phyloP scores from a whole-genome alignment of 495 filamentous ascomycete genomes.

The Entonaema liquescens region DNA sequence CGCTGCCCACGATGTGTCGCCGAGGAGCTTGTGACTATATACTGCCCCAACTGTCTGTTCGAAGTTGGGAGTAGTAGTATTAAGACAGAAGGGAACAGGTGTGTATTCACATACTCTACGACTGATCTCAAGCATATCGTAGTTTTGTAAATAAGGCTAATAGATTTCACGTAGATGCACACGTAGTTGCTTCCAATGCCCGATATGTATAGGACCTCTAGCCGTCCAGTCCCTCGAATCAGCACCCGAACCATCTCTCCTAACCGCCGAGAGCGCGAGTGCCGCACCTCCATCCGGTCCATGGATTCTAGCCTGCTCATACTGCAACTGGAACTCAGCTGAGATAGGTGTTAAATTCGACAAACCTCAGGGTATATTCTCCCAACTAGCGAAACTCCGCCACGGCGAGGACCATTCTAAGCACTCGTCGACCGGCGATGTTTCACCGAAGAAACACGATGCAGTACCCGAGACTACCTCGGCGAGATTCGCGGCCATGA shows the following conservation, averaged over 20 bases:
- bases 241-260: slow-evolving; percentile 54
- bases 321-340: slow-evolving; percentile 89
- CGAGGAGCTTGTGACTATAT: slow-evolving; percentile 93
- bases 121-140: neutral
- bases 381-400: slow-evolving; percentile 72
- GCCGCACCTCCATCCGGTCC: slow-evolving; percentile 59
- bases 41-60: slow-evolving; percentile 94
- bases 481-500: slow-evolving; percentile 65
- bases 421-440: slow-evolving; percentile 43
- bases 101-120: slow-evolving; percentile 43
- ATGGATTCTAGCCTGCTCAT: slow-evolving; percentile 83
- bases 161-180: slow-evolving; percentile 71
- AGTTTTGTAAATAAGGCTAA: neutral
- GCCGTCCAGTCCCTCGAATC: slow-evolving; percentile 72
- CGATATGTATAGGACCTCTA: slow-evolving; percentile 83
- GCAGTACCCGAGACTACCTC: slow-evolving; percentile 42
- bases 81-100: slow-evolving; percentile 93
- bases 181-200: slow-evolving; percentile 94
- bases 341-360: slow-evolving; percentile 92
- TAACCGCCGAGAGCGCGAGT: slow-evolving; percentile 49
- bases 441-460: slow-evolving; percentile 30
- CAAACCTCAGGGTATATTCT: slow-evolving; percentile 82
- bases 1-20: slow-evolving; percentile 89
- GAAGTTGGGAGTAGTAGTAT: slow-evolving; percentile 91
- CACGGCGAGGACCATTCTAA: slow-evolving; percentile 62